Conservation (phyloP, 1,284 basidiomycete species). For the Cerioporus squamosus region DNA sequence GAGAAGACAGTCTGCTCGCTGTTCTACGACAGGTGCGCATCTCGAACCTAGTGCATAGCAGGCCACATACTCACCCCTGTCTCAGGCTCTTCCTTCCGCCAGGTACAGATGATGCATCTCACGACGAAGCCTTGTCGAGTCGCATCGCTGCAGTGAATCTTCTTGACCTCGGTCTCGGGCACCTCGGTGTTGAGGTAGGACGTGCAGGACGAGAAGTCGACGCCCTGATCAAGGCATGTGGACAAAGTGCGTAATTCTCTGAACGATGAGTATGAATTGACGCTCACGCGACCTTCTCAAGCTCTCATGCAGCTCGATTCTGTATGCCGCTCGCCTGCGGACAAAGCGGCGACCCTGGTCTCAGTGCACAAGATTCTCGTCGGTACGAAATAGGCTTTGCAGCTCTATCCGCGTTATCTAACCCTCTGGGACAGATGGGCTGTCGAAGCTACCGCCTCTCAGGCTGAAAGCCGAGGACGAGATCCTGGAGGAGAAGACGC, state of each 20-base stretch:
- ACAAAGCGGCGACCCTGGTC: slow-evolving; percentile 83
- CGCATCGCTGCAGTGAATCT: slow-evolving; percentile 90
- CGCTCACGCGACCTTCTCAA: slow-evolving; percentile 32
- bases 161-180: slow-evolving; percentile 84
- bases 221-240: slow-evolving; percentile 72
- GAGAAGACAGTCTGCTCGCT: slow-evolving; percentile 72
- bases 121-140: slow-evolving; percentile 87
- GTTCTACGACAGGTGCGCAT: slow-evolving; percentile 55
- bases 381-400: slow-evolving; percentile 45
- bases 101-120: slow-evolving; percentile 78
- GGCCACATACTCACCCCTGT: background rate
- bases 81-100: slow-evolving; percentile 65
- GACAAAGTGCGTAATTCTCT: slow-evolving; percentile 56
- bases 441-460: slow-evolving; percentile 69
- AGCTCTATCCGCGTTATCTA: background rate
- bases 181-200: slow-evolving; percentile 82
- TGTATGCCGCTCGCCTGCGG: slow-evolving; percentile 67
- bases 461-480: slow-evolving; percentile 64
- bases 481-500: slow-evolving; percentile 40
- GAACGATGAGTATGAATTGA: no score
- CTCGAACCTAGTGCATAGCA: background rate
- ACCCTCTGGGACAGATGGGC: slow-evolving; percentile 53
- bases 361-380: slow-evolving; percentile 84
- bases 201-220: slow-evolving; percentile 60
- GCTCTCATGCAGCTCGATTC: slow-evolving; percentile 74